A percentile compares a stretch with the other conserved stretches of the same genome.
These are phyloP conservation scores for Cystobasidium pallidum DNA, from an alignment of 1,284 basidiomycete genomes.

Conservation along the genomic window DNA sequence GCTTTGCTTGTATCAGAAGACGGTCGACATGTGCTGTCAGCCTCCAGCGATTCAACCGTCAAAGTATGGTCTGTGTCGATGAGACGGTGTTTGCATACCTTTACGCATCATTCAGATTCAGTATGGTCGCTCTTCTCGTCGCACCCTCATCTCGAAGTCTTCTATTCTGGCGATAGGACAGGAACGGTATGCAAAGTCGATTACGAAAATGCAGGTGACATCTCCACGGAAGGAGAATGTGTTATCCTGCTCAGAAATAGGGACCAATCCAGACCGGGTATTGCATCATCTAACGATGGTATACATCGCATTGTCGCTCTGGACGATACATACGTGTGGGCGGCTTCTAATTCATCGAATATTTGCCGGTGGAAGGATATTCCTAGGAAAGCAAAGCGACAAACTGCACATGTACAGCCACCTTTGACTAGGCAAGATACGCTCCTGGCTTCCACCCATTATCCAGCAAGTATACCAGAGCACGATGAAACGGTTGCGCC, in stretches of 20 bases:
- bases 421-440: conserved; percentile 8
- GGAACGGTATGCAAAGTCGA: conserved; percentile 89
- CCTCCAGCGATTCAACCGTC: conserved; percentile 77
- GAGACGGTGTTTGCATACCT: conserved; percentile 91
- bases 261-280: conserved; percentile 54
- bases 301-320: conserved; percentile 81
- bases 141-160: conserved; percentile 84
- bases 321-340: conserved; percentile 88
- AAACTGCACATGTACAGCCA: conserved; percentile 6
- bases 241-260: conserved; percentile 75
- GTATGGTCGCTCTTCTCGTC: conserved; percentile 91
- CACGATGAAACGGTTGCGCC: conserved; percentile 2
- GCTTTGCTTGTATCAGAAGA: conserved; percentile 86
- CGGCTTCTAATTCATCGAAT: conserved; percentile 78
- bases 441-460: conserved; percentile 1
- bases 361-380: conserved; percentile 78
- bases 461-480: conserved; percentile 29
- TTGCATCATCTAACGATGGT: conserved; percentile 58
- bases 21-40: conserved; percentile 80
- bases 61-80: conserved; percentile 85
- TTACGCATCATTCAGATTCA: conserved; percentile 90
- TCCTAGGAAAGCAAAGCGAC: conserved; percentile 47
- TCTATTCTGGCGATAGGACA: conserved; percentile 93
- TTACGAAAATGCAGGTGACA: conserved; percentile 75
- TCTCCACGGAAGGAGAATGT: conserved; percentile 81